Conservation (phyloP, 345 rosid species). For the Citropsis articulata region DNA sequence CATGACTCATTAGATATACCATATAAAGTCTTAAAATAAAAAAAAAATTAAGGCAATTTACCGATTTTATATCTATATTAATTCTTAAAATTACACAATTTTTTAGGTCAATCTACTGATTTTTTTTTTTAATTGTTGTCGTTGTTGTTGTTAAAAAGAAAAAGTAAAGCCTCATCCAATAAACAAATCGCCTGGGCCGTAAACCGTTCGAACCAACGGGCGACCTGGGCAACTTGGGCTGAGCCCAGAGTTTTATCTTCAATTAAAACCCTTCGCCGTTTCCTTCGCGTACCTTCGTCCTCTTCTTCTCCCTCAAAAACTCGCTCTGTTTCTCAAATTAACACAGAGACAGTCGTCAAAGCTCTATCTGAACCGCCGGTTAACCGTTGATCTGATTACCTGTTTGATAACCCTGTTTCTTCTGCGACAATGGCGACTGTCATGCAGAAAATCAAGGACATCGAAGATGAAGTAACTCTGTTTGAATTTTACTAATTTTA, state of each 20-base stretch:
- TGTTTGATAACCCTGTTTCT: not conserved
- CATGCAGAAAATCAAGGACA: slow-evolving; percentile 88
- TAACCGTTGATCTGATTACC: not conserved
- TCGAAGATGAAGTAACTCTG: slow-evolving; percentile 74
- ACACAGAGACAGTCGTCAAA: not conserved
- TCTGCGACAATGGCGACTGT: slow-evolving; percentile 64
- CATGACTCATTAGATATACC: too few relatives aligned
- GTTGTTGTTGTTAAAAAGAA: too few relatives aligned
- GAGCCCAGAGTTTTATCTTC: not conserved
- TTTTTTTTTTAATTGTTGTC: too few relatives aligned
- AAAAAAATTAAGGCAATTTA: too few relatives aligned
- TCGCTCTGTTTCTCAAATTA: not conserved
- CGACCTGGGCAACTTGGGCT: too few relatives aligned
- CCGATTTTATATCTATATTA: too few relatives aligned
- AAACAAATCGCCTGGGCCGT: not conserved
- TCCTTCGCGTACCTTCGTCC: not conserved
- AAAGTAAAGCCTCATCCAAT: too few relatives aligned
- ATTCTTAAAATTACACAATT: too few relatives aligned
- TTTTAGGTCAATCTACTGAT: too few relatives aligned
- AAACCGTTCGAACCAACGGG: not conserved
- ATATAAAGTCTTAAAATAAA: too few relatives aligned
- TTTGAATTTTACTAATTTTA: not conserved
- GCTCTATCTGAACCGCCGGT: not conserved
- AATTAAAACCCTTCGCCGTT: not conserved
- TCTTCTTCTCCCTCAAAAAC: not conserved